Evolutionary conservation across 768 basidiomycete species (phyloP), one percentile per base, ranked within the genome.

Genomic region (Zangia roseola): DNA sequence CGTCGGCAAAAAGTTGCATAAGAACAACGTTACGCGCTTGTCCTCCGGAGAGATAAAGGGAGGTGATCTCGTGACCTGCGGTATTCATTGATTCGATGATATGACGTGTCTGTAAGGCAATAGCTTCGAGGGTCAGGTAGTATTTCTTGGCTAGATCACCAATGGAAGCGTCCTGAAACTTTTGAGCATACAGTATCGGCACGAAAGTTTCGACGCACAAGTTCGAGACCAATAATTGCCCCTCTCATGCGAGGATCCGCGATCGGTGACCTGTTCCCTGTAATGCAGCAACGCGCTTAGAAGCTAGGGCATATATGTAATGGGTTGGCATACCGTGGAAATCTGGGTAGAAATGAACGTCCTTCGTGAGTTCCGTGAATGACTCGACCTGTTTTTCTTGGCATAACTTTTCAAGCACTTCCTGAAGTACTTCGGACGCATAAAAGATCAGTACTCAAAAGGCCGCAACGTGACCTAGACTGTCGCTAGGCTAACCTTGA

Each of bases 171-270:
- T 93, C 89, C 84, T 87, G 56, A 43, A 33, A 30, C 24, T 4
- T 13, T 14, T 53, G 33, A 54, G 43, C 16, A 36, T 10, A 37
- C 5, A 10, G 2, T 26, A 5, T 10, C 31, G 41, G 4, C 17
- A 19, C 23, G 12, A 34, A 28, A 25, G 26, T 17, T 19, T 14
- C 4, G 4, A 64, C 75, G 31, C 61, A 84, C 87, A 45, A 98
- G 81, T 40, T 86, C 78, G 39, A 98, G 79, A 25, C 97, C 97
- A 46, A 84, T 77, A 49, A 98, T 85, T 42, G 92, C 88, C 17
- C 97, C 97, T 31, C 88, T 79, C 95, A 98, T 97, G 45, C 80
- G 83, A n/a, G 91, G 78, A 65, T 99, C 97, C 2, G 95, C 95
- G 38, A 98, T 83, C 1, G 97, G 97, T 1, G 94, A 97, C 52